These are phyloP conservation scores for Pontederia paniculata DNA, from an alignment of 176 grass and related monocot genomes.

Conservation along the genomic window DNA sequence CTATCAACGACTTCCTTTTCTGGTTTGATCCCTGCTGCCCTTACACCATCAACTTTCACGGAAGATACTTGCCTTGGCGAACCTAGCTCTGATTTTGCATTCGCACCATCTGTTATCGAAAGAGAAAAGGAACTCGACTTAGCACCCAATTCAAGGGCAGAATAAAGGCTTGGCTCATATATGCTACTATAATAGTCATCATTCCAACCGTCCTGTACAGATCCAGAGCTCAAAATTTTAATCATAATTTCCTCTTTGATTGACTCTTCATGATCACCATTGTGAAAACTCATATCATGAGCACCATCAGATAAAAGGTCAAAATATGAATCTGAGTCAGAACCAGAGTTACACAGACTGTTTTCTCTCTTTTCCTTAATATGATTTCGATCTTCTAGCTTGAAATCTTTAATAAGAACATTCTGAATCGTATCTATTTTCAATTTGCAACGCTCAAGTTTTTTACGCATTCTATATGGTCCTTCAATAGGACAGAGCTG, in stretches of 20 bases:
- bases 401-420: conserved; percentile 48
- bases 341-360: conserved; percentile 39
- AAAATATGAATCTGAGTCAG: conserved; percentile 69
- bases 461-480: conserved; percentile 95
- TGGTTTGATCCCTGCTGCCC: conserved; percentile 67
- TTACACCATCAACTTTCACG: conserved; percentile 49
- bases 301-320: conserved; percentile 57
- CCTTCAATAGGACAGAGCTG: conserved; percentile 87
- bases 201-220: conserved; percentile 57
- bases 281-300: conserved; percentile 47
- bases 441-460: conserved; percentile 74
- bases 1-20: conserved; percentile 85
- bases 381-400: conserved; percentile 36
- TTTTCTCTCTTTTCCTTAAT: conserved; percentile 47
- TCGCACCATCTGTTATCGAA: conserved; percentile 57
- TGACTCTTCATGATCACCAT: conserved; percentile 36
- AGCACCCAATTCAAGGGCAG: conserved; percentile 59
- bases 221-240: conserved; percentile 43
- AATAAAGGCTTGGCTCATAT: conserved; percentile 84
- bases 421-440: conserved; percentile 93
- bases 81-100: conserved; percentile 58
- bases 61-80: conserved; percentile 56
- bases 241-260: conserved; percentile 58
- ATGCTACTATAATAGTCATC: conserved; percentile 72
- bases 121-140: conserved; percentile 78